Base-by-base conservation (phyloP, 2,329 filamentous ascomycete genomes). In the Ceratocystis lukuohia region DNA sequence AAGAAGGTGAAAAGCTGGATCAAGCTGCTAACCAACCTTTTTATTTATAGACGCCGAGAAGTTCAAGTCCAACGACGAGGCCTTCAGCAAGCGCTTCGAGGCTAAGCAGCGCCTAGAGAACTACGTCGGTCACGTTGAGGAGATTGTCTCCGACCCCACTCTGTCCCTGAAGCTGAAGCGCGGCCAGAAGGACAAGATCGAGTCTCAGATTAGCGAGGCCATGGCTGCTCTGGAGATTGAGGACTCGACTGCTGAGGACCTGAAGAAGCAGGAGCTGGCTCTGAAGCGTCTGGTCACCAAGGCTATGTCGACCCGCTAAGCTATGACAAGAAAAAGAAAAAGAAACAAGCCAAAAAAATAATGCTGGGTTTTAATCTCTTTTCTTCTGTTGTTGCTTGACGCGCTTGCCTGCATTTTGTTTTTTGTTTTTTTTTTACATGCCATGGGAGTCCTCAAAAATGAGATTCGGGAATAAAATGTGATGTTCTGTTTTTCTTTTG, bases 231-330 rank as follows among this genome's bases (percentile, higher is more conserved):
- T 99, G 70, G 94, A 99, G 86, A 82, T 99, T 75, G 89, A 93
- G 79, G 95, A 99, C 72, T 89, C 90, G 67, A 80, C 81, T 70
- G 89, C 91, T 69, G 95, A 99, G 73, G 94, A 99, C 76, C 83
- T 99, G 73, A 97, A 96, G 90, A 97, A 97, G 91, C 96, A 96
- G 88, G 94, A 99, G 84, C 83, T 99, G 71, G 91, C 91, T 69
- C 85, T 99, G 71, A 99, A 97, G 91, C 85, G 94, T 75, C 85
- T 96, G 72, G 92, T 99, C 74, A 99, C 94, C 80, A 99, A 97
- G 88, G 92, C 89, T 74, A 96, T 96, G 90, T 87, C 90, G 71
- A 92, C 90, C 75, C 87, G 90, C 79, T 96, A 92, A 86, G 75
- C 59, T 22, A 59, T 37, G 41, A 25, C 22, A 62, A 65, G 22